Conservation (phyloP, 2,329 filamentous ascomycete species). For the Microdochium paspali region DNA sequence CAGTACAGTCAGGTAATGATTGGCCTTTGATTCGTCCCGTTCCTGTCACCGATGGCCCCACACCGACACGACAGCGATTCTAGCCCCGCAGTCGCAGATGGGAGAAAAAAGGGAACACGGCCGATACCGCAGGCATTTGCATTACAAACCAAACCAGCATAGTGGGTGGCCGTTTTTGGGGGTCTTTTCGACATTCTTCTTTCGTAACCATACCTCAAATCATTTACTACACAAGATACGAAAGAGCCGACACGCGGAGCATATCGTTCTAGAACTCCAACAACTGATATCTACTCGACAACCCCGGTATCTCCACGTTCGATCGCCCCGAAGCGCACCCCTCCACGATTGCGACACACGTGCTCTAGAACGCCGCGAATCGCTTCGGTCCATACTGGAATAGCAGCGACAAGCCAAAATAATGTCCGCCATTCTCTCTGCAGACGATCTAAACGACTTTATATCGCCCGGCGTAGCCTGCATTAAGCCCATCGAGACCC, state of each 20-base stretch:
- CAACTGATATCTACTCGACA: not conserved
- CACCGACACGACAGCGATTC: not conserved
- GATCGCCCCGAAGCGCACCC: too few species aligned
- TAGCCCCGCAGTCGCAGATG: not conserved
- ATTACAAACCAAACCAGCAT: not conserved
- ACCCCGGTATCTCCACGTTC: too few species aligned
- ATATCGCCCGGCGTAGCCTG: slow-evolving; percentile 96
- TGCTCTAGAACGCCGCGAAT: not conserved
- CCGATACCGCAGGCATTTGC: slow-evolving; percentile 1
- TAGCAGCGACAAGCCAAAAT: slow-evolving; percentile 12
- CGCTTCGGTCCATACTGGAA: not conserved
- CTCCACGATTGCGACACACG: too few species aligned
- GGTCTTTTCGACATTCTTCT: not conserved
- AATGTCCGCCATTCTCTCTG: slow-evolving; percentile 96
- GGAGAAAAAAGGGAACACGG: not conserved
- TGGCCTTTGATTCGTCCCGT: not conserved
- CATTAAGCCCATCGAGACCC: slow-evolving; percentile 93
- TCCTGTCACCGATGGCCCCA: not conserved
- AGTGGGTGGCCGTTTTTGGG: too few species aligned
- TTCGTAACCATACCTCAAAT: not conserved
- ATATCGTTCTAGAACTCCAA: not conserved
- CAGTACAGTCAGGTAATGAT: not conserved
- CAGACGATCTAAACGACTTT: slow-evolving; percentile 97
- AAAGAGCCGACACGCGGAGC: too few species aligned
- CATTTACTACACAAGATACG: too few species aligned